phyloP scores from a whole-genome alignment of 1,284 basidiomycete genomes.

The Papiliotrema laurentii region DNA sequence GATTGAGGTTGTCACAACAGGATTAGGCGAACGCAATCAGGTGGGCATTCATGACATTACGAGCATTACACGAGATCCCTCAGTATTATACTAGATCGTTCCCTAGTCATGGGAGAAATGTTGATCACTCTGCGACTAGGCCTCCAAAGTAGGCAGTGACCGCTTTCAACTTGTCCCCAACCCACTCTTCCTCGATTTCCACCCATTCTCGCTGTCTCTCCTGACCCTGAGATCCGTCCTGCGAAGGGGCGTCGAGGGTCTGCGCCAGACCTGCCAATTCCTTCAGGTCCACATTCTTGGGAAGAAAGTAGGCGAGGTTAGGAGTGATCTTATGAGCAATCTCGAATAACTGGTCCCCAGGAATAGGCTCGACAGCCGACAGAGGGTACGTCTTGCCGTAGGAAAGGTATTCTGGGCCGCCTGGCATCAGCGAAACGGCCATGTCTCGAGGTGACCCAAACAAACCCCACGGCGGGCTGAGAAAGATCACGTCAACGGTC shows the following conservation, averaged over 20 bases:
- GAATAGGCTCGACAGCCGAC: constrained; percentile 68
- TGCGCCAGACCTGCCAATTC: constrained; percentile 62
- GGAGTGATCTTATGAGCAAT: constrained; percentile 62
- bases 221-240: constrained; percentile 6
- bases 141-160: constrained; percentile 53
- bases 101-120: too few species aligned
- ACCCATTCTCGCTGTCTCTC: constrained; percentile 35
- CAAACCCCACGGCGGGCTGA: constrained; percentile 91
- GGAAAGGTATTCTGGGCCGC: constrained; percentile 39
- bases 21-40: not conserved
- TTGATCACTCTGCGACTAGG: constrained; percentile 30
- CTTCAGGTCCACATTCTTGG: constrained; percentile 70
- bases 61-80: too few species aligned
- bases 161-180: constrained; percentile 53
- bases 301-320: constrained; percentile 86
- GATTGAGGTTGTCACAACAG: not conserved
- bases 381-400: constrained; percentile 58
- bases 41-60: not conserved
- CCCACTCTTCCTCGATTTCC: constrained; percentile 54
- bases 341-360: constrained; percentile 72
- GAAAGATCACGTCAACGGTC: constrained; percentile 78
- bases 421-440: constrained; percentile 12
- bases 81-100: too few species aligned
- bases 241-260: constrained; percentile 5
- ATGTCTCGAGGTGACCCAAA: constrained; percentile 23